A percentile compares a stretch with the other conserved stretches of the same genome.
Conservation (phyloP, 2,329 filamentous ascomycete species). For the Diaporthe caulivora region DNA sequence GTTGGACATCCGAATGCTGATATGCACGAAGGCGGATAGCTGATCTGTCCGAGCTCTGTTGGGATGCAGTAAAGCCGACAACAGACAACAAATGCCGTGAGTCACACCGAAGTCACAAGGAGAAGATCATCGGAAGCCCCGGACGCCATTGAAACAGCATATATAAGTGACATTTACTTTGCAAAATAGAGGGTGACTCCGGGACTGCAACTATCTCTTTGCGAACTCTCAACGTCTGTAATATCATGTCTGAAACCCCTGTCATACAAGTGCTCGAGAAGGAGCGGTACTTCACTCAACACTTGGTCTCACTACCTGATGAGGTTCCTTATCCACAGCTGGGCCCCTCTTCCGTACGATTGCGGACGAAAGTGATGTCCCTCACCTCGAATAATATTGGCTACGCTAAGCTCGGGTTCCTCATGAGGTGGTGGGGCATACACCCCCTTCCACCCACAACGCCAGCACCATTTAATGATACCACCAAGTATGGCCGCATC, state of each 20-base stretch:
- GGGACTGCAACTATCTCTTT: too few species aligned
- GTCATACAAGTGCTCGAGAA: constrained; percentile 32
- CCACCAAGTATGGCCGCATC: constrained; percentile 27
- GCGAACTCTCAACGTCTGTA: not conserved
- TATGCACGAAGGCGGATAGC: not conserved
- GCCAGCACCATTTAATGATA: constrained; percentile 18
- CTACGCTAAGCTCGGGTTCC: constrained; percentile 19
- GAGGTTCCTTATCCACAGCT: constrained; percentile 8
- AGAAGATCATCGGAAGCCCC: not conserved
- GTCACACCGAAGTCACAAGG: not conserved
- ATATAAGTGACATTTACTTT: not conserved
- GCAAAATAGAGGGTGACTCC: not conserved
- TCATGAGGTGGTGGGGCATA: constrained; percentile 19
- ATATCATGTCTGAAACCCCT: constrained; percentile 7
- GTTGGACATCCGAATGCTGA: not conserved
- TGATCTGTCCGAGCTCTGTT: too few species aligned
- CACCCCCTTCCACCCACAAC: constrained; percentile 23
- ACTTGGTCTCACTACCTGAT: constrained; percentile 20
- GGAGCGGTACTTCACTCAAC: constrained; percentile 24
- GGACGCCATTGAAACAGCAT: not conserved
- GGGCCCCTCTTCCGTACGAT: constrained; percentile 7
- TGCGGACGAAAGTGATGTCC: constrained; percentile 30
- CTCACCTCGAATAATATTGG: constrained; percentile 24
- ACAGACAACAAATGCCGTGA: too few species aligned
- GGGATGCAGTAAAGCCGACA: not conserved